Conservation (phyloP, 495 filamentous ascomycete genomes). For the Neurospora tetrasperma region DNA sequence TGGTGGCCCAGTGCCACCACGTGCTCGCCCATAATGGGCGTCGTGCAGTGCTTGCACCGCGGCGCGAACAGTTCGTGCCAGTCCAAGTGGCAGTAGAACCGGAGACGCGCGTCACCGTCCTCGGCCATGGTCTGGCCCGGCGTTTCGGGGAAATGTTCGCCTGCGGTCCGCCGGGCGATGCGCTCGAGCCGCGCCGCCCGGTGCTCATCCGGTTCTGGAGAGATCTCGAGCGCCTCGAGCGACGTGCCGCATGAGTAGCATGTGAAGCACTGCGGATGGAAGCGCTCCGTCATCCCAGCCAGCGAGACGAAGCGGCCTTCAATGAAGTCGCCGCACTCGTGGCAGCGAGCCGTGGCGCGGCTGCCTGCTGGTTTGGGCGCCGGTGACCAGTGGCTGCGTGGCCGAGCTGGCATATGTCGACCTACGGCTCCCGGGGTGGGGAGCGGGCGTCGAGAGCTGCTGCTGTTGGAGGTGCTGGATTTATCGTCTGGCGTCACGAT, state of each 20-base stretch:
- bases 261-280: constrained; percentile 87
- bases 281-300: constrained; percentile 53
- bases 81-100: constrained; percentile 96
- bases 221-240: constrained; percentile 93
- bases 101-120: constrained; percentile 55
- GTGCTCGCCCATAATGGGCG: constrained; percentile 95
- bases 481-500: constrained; percentile 34
- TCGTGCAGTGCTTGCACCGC: constrained; percentile 91
- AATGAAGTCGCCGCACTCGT: constrained; percentile 73
- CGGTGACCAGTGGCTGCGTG: constrained; percentile 38
- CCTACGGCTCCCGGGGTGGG: constrained; percentile 26
- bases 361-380: constrained; percentile 33
- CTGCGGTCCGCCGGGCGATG: constrained; percentile 48
- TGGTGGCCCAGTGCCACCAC: constrained; percentile 85
- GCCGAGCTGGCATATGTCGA: constrained; percentile 28
- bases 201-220: constrained; percentile 70
- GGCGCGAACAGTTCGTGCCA: constrained; percentile 94
- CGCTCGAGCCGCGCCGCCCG: constrained; percentile 60
- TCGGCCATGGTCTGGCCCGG: constrained; percentile 51
- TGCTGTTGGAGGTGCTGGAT: constrained; percentile 6
- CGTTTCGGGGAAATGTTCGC: constrained; percentile 47
- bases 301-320: constrained; percentile 84
- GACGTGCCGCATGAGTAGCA: constrained; percentile 81
- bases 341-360: constrained; percentile 68
- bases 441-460: constrained; percentile 26